phyloP scores from a whole-genome alignment of 306 rosid genomes.

The Castanea crenata region DNA sequence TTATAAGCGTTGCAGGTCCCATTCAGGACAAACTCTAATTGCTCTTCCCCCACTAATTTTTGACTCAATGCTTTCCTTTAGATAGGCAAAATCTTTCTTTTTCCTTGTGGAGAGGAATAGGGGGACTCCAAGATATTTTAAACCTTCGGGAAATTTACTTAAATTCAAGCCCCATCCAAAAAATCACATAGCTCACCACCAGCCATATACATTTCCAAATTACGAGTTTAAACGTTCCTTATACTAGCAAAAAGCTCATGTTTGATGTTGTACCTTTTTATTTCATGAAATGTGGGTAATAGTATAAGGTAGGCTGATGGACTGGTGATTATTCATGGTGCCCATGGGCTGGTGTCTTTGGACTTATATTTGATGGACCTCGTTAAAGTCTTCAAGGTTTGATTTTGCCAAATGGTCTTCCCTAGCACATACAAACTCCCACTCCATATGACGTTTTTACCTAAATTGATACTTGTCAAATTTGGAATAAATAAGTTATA shows the following conservation, averaged over 20 bases:
- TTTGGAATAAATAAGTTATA: background rate
- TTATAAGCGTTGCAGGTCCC: too few relatives aligned
- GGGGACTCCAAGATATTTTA: too few relatives aligned
- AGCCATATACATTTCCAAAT: too few relatives aligned
- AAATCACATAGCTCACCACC: too few relatives aligned
- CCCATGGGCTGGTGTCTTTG: background rate
- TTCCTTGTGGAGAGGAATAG: too few relatives aligned
- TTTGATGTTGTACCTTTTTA: background rate
- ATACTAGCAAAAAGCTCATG: background rate
- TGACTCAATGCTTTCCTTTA: too few relatives aligned
- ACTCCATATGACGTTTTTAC: background rate
- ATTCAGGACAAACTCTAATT: too few relatives aligned
- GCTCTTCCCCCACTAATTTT: too few relatives aligned
- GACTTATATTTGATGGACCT: background rate
- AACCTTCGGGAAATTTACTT: too few relatives aligned
- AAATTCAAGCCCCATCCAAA: slow-evolving; percentile 21
- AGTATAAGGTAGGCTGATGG: background rate
- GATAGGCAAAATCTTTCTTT: too few relatives aligned
- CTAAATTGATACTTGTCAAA: background rate
- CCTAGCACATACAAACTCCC: background rate
- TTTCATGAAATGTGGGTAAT: background rate
- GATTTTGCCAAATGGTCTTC: background rate
- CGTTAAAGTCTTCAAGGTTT: background rate
- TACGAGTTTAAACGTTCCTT: slow-evolving; percentile 29
- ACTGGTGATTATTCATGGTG: background rate